Evolutionary conservation across 202 grass and related monocot genomes (phyloP).

Genomic region (Carex arenaria): DNA sequence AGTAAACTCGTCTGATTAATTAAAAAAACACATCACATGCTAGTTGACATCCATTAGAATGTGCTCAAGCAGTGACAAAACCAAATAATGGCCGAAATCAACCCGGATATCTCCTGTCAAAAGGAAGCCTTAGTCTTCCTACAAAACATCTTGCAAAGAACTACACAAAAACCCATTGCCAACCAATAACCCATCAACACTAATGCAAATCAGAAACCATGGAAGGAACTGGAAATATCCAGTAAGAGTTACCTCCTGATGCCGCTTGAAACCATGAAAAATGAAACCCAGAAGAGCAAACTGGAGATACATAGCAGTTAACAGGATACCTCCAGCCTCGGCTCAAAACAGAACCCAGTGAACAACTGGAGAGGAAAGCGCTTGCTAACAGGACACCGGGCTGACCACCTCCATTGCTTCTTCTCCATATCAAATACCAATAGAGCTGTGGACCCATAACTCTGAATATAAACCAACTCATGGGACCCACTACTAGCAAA

Average conservation of each 20-base stretch:
- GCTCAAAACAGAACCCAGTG: slow-evolving; percentile 84
- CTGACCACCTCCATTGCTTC: slow-evolving; percentile 73
- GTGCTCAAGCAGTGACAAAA: too few species aligned
- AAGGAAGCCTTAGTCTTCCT: background rate
- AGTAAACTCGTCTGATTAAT: background rate
- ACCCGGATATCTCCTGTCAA: too few species aligned
- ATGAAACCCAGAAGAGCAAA: background rate
- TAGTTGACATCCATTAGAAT: too few species aligned
- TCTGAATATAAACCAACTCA: slow-evolving; percentile 77
- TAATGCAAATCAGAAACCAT: background rate
- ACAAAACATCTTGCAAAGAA: background rate
- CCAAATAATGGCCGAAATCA: too few species aligned
- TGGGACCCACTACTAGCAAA: slow-evolving; percentile 68
- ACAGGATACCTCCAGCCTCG: slow-evolving; percentile 57
- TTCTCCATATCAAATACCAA: slow-evolving; percentile 71
- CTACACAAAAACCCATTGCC: background rate
- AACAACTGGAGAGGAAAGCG: slow-evolving; percentile 86
- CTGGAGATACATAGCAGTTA: slow-evolving; percentile 27
- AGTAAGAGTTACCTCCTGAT: background rate
- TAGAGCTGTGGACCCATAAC: slow-evolving; percentile 73
- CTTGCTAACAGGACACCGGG: slow-evolving; percentile 77
- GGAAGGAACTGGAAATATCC: background rate
- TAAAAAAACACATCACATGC: too few species aligned
- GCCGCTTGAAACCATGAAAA: background rate
- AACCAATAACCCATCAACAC: background rate